A percentile compares a stretch with the other conserved stretches of the same genome.
These are phyloP conservation scores for Xerocomellus chrysenteron DNA, from an alignment of 768 basidiomycete genomes.

Conservation along the genomic window DNA sequence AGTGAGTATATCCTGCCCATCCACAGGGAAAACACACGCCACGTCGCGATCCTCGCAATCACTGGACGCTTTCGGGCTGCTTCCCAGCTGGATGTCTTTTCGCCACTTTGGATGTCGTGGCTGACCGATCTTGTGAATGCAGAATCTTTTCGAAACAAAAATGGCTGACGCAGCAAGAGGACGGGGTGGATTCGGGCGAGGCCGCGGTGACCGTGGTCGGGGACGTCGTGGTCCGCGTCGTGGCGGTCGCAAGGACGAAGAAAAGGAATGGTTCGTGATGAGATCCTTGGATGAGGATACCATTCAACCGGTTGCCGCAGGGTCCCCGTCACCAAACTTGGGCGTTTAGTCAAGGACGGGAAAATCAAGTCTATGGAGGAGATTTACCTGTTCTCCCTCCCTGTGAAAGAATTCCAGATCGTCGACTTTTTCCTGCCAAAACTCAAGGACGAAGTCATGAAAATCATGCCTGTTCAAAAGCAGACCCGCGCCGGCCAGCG, in stretches of 20 bases:
- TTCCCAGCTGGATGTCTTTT: conserved; percentile 50
- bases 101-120: conserved; percentile 41
- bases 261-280: conserved; percentile 91
- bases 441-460: conserved; percentile 99
- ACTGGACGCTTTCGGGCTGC: background rate
- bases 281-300: background rate
- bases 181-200: conserved; percentile 89
- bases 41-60: background rate
- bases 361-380: conserved; percentile 99
- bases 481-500: conserved; percentile 99
- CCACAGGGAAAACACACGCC: background rate
- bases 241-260: conserved; percentile 98
- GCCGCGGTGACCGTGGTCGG: conserved; percentile 66
- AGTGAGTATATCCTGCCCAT: conserved; percentile 33
- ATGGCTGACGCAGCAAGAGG: conserved; percentile 94
- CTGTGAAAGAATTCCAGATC: conserved; percentile 99
- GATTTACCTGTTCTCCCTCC: conserved; percentile 99
- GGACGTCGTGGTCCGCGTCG: conserved; percentile 83
- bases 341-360: conserved; percentile 98
- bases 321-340: conserved; percentile 98
- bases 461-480: conserved; percentile 99
- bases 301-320: conserved; percentile 39
- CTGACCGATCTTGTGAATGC: conserved; percentile 25
- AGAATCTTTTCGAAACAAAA: conserved; percentile 27
- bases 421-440: conserved; percentile 99